Percentiles rank a stretch among this genome's conserved stretches.
phyloP scores from a whole-genome alignment of 2,329 filamentous ascomycete genomes.

The Dactylellina leptospora region DNA sequence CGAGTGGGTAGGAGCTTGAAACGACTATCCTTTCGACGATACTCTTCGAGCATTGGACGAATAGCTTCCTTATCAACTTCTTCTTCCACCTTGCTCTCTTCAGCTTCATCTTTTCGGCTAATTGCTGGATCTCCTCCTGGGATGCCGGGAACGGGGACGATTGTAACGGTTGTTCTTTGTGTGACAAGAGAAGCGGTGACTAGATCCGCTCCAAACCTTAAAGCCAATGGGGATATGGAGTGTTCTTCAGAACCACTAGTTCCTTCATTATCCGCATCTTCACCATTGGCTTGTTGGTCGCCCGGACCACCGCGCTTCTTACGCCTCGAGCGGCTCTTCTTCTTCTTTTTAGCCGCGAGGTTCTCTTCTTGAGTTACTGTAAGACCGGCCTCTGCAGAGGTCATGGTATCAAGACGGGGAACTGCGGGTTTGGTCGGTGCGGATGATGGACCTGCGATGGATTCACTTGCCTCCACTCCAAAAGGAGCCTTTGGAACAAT shows the following conservation, averaged over 20 bases:
- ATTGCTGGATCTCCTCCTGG: conserved; percentile 2
- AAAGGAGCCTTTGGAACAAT: no score
- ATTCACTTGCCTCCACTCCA: no score
- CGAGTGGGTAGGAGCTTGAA: conserved; percentile 45
- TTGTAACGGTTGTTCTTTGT: conserved; percentile 29
- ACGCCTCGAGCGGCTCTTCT: conserved; percentile 11
- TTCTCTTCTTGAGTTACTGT: conserved; percentile 7
- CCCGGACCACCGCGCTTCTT: conserved; percentile 21
- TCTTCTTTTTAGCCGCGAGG: conserved; percentile 16
- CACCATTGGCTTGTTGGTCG: conserved; percentile 25
- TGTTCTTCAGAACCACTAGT: conserved; percentile 47
- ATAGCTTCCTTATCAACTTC: conserved; percentile 19
- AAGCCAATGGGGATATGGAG: conserved; percentile 35
- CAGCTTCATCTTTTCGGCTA: neutral
- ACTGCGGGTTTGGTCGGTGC: conserved; percentile 3
- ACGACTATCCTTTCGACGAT: conserved; percentile 37
- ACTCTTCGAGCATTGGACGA: conserved; percentile 41
- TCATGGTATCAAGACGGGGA: conserved; percentile 11
- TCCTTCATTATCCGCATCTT: conserved; percentile 50
- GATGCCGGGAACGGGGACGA: conserved; percentile 33
- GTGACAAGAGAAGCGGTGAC: conserved; percentile 39
- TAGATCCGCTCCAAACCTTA: conserved; percentile 38
- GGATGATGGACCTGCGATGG: neutral
- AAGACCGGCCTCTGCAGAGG: neutral
- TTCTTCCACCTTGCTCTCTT: conserved; percentile 17